Base-by-base conservation (phyloP, 208 protist species). In the Trypanosoma conorhini region DNA sequence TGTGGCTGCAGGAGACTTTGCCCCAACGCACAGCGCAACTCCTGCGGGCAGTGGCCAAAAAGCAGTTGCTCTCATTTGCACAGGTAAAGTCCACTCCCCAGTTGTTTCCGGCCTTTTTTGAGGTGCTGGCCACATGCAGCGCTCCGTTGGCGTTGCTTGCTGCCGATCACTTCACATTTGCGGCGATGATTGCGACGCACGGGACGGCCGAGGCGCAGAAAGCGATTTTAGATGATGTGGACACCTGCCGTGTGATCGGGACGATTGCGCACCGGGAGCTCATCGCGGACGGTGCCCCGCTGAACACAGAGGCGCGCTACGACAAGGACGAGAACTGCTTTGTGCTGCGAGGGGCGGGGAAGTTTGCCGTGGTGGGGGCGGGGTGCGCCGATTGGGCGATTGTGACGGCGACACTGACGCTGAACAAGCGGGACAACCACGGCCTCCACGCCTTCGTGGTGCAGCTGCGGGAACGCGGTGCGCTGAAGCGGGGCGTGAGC, bases 141-240 rank as follows among this genome's bases (percentile, higher is more conserved):
- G 70, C 76, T 13, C 67, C 80, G 2, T 73, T 96, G 24, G 87
- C 92, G 24, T 67, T 93, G 13, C 55, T 94, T 46, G 80, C 82
- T 30, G 89, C 92, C 2, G 84, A 94, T 58, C 89, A 96, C 74
- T 93, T 90, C 54, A 96, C 92, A 38, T 91, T 92, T 74, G 86
- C 87, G 3, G 86, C 86, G 10, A 68, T 95, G 44, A 66, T 96
- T 40, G 81, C 86, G n/a, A 91, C 75, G 0, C 84, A 95, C 67
- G 87, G 81, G 19, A 79, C 82, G 48, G 72, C 63, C 28, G 69
- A 77, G n/a, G 38, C 70, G 35, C 79, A 85, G 26, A 58, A 70
- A n/a, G 61, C 62, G 22, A 63, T 93, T 40, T 79, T 94, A 40
- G 82, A 87, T 59, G 72, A 80, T 24, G 77, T 87, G 17, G 89